Evolutionary conservation across 2,329 filamentous ascomycete genomes (phyloP).

Genomic region (Tolypocladium paradoxum): DNA sequence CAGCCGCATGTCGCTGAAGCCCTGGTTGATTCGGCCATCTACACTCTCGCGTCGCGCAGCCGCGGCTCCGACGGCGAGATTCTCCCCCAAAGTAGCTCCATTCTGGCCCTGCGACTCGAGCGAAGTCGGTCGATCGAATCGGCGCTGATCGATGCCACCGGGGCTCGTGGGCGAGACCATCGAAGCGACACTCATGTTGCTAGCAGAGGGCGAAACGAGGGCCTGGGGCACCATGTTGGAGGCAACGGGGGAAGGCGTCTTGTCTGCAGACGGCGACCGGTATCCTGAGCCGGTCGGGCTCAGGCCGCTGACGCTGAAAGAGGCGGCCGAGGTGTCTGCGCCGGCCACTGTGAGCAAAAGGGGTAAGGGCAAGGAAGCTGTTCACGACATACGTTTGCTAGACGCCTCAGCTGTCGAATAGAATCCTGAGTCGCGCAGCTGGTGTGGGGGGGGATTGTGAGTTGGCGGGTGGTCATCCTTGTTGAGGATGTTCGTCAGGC

Average conservation of each 20-base stretch:
- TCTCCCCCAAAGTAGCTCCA: slow-evolving; percentile 21
- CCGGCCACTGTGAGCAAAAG: not conserved
- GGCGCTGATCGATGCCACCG: slow-evolving; percentile 28
- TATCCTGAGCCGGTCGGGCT: slow-evolving; percentile 35
- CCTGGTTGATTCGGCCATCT: slow-evolving; percentile 66
- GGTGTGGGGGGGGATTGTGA: slow-evolving; percentile 16
- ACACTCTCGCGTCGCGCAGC: slow-evolving; percentile 62
- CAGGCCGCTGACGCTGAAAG: slow-evolving; percentile 25
- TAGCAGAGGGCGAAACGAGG: slow-evolving; percentile 42
- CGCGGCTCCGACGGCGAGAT: slow-evolving; percentile 27
- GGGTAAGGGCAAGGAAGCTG: not conserved
- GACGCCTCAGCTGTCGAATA: slow-evolving; percentile 32
- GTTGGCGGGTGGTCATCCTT: slow-evolving; percentile 18
- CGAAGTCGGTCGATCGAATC: slow-evolving; percentile 30
- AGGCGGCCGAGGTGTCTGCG: slow-evolving; percentile 28
- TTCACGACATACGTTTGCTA: slow-evolving; percentile 27
- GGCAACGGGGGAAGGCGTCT: slow-evolving; percentile 51
- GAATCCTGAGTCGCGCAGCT: slow-evolving; percentile 31
- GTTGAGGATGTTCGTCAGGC: slow-evolving; percentile 28
- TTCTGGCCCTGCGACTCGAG: slow-evolving; percentile 20
- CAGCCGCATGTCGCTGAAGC: slow-evolving; percentile 58
- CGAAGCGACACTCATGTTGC: slow-evolving; percentile 55
- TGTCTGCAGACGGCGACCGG: slow-evolving; percentile 42
- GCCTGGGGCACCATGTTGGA: slow-evolving; percentile 39
- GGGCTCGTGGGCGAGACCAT: slow-evolving; percentile 52